Evolutionary conservation across 2,329 filamentous ascomycete species (phyloP).

Genomic region (Fusarium guadeloupense): DNA sequence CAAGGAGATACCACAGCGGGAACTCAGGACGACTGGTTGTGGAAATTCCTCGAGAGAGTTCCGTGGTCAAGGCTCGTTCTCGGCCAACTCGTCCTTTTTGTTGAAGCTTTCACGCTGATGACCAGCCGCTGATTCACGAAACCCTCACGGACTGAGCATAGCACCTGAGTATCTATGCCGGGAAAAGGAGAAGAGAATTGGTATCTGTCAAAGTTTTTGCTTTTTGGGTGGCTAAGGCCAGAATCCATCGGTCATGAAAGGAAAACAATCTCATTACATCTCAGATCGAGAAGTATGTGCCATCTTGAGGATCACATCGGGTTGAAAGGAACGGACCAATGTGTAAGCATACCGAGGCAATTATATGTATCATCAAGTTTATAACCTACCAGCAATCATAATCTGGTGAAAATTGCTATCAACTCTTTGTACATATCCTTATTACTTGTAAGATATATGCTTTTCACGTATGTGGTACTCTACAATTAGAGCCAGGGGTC

Average conservation of each 20-base stretch:
- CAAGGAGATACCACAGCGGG: background rate
- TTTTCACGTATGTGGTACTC: too few relatives aligned
- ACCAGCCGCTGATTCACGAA: background rate
- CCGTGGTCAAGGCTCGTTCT: background rate
- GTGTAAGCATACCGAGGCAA: background rate
- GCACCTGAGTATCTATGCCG: background rate
- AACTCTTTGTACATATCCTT: background rate
- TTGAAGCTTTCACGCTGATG: background rate
- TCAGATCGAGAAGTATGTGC: background rate
- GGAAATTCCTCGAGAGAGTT: background rate
- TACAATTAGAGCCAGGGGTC: too few relatives aligned
- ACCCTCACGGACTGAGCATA: too few relatives aligned
- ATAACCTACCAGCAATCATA: slow-evolving; percentile 1
- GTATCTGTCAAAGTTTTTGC: background rate
- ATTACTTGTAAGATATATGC: too few relatives aligned
- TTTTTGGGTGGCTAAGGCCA: slow-evolving; percentile 10
- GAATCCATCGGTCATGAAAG: background rate
- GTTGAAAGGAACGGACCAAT: background rate
- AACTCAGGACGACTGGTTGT: background rate
- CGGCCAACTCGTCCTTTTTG: background rate
- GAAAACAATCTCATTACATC: background rate
- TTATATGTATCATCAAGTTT: background rate
- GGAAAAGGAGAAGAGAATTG: background rate
- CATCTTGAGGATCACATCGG: background rate
- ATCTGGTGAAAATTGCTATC: slow-evolving; percentile 15